phyloP scores from a whole-genome alignment of 2,329 filamentous ascomycete genomes.

The Colletotrichum magnum region DNA sequence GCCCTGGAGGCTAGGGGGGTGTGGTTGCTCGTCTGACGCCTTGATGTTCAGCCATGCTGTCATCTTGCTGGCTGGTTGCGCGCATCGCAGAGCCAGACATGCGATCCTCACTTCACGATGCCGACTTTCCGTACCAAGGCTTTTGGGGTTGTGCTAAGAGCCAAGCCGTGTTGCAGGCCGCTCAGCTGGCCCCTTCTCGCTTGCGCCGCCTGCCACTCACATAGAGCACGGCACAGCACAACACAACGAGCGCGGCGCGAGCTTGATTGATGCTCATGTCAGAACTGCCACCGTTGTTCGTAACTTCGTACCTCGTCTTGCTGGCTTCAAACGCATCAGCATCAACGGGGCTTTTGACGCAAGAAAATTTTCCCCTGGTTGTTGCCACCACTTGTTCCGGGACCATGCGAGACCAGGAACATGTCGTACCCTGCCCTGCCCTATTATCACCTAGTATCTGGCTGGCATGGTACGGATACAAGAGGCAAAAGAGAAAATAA shows the following conservation, averaged over 20 bases:
- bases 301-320: too few relatives aligned
- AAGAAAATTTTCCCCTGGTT: conserved; percentile 2
- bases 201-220: conserved; percentile 6
- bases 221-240: too few relatives aligned
- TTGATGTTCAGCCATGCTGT: conserved; percentile 28
- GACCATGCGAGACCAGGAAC: background rate
- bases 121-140: conserved; percentile 40
- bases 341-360: background rate
- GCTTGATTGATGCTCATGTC: background rate
- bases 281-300: background rate
- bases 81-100: conserved; percentile 7
- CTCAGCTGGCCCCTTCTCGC: conserved; percentile 27
- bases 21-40: conserved; percentile 1
- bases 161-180: conserved; percentile 22
- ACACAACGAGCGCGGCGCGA: too few relatives aligned
- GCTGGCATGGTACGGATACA: background rate
- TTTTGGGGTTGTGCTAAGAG: conserved; percentile 20
- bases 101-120: conserved; percentile 34
- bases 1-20: conserved; percentile 3
- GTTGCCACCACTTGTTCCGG: background rate
- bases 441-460: conserved; percentile 2
- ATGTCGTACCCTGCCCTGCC: conserved; percentile 23
- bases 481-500: too few relatives aligned
- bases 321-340: too few relatives aligned
- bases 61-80: conserved; percentile 23